A percentile compares a stretch with the other conserved stretches of the same genome.
These are phyloP conservation scores for Fusarium denticulatum DNA, from an alignment of 2,329 filamentous ascomycete species.

Conservation along the genomic window DNA sequence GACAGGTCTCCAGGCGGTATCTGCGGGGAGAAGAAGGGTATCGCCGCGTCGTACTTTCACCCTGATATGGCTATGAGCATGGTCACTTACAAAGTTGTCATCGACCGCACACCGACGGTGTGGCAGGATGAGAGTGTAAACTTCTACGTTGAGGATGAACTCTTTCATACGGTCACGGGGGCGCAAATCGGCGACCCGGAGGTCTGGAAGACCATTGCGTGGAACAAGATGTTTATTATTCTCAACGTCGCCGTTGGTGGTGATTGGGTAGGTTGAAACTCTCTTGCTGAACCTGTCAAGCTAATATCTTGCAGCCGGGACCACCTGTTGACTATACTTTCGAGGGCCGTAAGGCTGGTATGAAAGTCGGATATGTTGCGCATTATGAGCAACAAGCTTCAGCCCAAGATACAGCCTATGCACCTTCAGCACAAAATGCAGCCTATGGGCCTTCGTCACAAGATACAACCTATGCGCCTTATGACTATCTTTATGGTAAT, in stretches of 20 bases:
- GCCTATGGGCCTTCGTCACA: neutral
- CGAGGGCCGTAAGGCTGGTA: conserved; percentile 55
- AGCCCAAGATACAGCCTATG: neutral
- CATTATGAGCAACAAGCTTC: conserved; percentile 41
- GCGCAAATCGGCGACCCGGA: conserved; percentile 53
- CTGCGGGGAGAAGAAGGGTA: conserved; percentile 59
- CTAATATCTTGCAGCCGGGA: conserved; percentile 51
- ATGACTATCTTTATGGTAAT: neutral
- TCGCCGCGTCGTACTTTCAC: neutral
- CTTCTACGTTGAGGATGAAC: conserved; percentile 56
- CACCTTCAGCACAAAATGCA: too few relatives aligned
- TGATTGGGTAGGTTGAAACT: conserved; percentile 52
- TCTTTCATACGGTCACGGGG: conserved; percentile 55
- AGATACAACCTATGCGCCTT: neutral
- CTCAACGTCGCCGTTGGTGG: conserved; percentile 65
- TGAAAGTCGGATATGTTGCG: conserved; percentile 60
- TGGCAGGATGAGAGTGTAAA: conserved; percentile 59
- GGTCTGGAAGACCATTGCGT: conserved; percentile 59
- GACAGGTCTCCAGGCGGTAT: conserved; percentile 50
- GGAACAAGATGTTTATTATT: conserved; percentile 59
- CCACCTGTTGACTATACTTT: conserved; percentile 50
- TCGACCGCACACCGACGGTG: conserved; percentile 56
- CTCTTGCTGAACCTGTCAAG: neutral
- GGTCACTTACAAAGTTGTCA: conserved; percentile 58
- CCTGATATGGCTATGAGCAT: conserved; percentile 44